Percentiles rank a stretch among this genome's conserved stretches.
phyloP scores from a whole-genome alignment of 805 yeast species.

The Torulaspora gathmanii region DNA sequence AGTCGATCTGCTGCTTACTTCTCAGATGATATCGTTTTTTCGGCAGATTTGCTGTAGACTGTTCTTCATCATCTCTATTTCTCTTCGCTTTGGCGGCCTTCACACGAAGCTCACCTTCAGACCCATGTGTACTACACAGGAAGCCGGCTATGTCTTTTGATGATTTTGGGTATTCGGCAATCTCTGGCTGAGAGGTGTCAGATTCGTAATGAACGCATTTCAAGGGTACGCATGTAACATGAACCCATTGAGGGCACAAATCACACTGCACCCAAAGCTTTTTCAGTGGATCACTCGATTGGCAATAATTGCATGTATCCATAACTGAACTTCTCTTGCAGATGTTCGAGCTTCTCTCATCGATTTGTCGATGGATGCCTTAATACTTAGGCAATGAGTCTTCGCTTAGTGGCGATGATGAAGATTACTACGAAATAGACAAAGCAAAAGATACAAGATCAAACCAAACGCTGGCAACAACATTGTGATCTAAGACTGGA shows the following conservation, averaged over 20 bases:
- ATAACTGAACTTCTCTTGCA: neutral
- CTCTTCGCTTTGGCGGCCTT: constrained; percentile 1
- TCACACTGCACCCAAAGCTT: constrained; percentile 24
- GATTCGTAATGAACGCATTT: constrained; percentile 9
- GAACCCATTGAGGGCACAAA: constrained; percentile 23
- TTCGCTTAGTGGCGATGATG: neutral
- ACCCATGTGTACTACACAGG: constrained; percentile 15
- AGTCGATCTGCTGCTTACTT: constrained; percentile 56
- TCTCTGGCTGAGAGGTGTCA: neutral
- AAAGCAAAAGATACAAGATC: neutral
- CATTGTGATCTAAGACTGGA: too few relatives aligned
- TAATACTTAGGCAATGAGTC: neutral
- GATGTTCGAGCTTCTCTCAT: neutral
- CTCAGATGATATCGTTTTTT: constrained; percentile 52
- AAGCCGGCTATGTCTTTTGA: constrained; percentile 13
- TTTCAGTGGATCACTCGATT: constrained; percentile 11
- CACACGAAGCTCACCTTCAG: constrained; percentile 2
- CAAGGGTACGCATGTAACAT: constrained; percentile 19
- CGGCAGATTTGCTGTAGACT: constrained; percentile 2
- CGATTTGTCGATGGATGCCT: neutral
- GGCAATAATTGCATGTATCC: constrained; percentile 17
- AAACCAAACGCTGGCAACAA: too few relatives aligned
- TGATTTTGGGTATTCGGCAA: constrained; percentile 4
- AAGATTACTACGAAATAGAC: neutral
- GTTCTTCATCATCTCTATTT: constrained; percentile 1